Evolutionary conservation across 2,329 filamentous ascomycete species (phyloP).

Genomic region (Apiospora arundinis): DNA sequence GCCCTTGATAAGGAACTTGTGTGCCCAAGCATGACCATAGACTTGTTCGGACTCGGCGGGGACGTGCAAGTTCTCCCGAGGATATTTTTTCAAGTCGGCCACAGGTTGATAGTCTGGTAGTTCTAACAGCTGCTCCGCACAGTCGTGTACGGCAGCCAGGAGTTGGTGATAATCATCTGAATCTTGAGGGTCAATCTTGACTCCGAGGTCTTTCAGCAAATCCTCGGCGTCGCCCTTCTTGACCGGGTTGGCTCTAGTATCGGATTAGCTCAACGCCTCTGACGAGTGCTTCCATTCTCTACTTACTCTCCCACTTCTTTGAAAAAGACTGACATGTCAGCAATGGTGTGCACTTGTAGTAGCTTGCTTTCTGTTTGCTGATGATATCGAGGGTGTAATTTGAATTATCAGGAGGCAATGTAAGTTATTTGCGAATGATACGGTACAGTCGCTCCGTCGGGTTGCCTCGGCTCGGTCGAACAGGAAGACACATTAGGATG

Average conservation of each 20-base stretch:
- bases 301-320: conserved; percentile 45
- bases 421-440: not conserved
- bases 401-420: not conserved
- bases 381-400: not conserved
- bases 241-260: conserved; percentile 47
- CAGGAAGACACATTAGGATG: not conserved
- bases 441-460: not conserved
- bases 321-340: conserved; percentile 46
- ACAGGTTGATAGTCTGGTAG: conserved; percentile 54
- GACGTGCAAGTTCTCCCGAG: conserved; percentile 50
- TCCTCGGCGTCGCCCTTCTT: conserved; percentile 46
- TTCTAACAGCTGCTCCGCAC: conserved; percentile 50
- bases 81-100: conserved; percentile 49
- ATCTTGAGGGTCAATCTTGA: conserved; percentile 45
- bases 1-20: conserved; percentile 53
- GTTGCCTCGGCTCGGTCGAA: not conserved
- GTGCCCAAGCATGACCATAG: conserved; percentile 57
- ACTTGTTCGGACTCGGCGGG: conserved; percentile 49
- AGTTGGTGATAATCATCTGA: conserved; percentile 53
- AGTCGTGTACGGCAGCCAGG: conserved; percentile 58
- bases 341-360: not conserved
- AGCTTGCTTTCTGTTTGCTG: not conserved
- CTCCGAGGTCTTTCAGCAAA: conserved; percentile 43
- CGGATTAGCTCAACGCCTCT: not conserved
- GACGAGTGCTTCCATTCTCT: not conserved